phyloP scores from a whole-genome alignment of 495 filamentous ascomycete species.

The Articulospora tetracladia region DNA sequence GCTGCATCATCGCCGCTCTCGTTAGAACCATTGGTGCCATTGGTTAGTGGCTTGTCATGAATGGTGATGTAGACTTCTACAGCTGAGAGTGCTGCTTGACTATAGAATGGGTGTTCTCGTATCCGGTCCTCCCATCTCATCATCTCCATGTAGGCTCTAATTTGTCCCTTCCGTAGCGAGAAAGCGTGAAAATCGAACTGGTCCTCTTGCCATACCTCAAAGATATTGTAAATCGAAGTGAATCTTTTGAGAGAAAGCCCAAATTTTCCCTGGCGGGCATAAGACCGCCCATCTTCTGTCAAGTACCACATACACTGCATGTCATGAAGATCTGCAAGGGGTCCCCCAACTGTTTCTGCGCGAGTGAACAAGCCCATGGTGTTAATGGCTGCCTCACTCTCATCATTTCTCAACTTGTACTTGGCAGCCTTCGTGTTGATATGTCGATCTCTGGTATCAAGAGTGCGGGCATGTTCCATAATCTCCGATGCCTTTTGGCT shows the following conservation, averaged over 20 bases:
- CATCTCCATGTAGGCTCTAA: conserved; percentile 94
- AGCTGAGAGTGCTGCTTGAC: conserved; percentile 78
- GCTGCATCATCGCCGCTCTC: conserved; percentile 38
- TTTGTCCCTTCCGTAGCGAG: conserved; percentile 90
- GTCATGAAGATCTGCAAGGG: conserved; percentile 86
- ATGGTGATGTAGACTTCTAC: conserved; percentile 77
- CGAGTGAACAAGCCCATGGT: conserved; percentile 96
- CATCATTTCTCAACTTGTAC: conserved; percentile 90
- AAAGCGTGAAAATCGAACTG: conserved; percentile 99
- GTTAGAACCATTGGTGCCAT: conserved; percentile 48
- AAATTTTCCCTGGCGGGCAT: conserved; percentile 75
- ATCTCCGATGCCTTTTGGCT: conserved; percentile 72
- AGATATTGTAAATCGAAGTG: conserved; percentile 81
- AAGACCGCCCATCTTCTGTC: conserved; percentile 91
- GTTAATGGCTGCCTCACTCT: conserved; percentile 76
- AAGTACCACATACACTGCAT: conserved; percentile 99
- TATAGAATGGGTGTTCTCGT: conserved; percentile 89
- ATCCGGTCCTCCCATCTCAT: conserved; percentile 90
- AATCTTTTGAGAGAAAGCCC: conserved; percentile 90
- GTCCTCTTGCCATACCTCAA: conserved; percentile 96
- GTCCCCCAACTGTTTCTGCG: conserved; percentile 77
- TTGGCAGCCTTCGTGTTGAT: conserved; percentile 99
- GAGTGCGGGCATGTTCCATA: conserved; percentile 81
- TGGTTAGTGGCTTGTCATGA: conserved; percentile 66
- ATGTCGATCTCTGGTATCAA: conserved; percentile 89